Base-by-base conservation (phyloP, 176 grass and related monocot genomes). In the Saccharum spontaneum region DNA sequence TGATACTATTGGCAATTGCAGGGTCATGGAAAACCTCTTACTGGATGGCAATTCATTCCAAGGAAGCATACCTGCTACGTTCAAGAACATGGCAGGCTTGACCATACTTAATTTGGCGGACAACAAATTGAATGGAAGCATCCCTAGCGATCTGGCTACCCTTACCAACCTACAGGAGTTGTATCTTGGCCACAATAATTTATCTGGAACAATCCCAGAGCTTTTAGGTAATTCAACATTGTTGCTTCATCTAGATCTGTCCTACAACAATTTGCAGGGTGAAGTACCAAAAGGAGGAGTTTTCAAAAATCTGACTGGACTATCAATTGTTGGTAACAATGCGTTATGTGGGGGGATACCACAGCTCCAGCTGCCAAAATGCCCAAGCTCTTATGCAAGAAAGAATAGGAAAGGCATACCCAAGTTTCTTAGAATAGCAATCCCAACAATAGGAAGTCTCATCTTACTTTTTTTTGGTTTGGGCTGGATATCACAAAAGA, bases 211-310 rank as follows among this genome's bases (percentile, higher is more conserved):
- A 33, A 79, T 89, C 12, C 87, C 87, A 10, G 64, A 15, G 8
- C 14, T 37, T 13, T 37, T 87, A 40, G 57, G 37, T 3, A 57
- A 75, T 30, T 67, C 37, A 75, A 63, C 22, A 9, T 37, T 39
- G 11, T 10, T 82, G 13, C 16, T 11, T 15, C 23, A 2, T 2
- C 40, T 91, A 7, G 77, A 90, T 72, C 55, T 83, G 18, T 86
- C 79, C 14, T 90, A 62, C 73, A 83, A 90, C 43, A 46, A 83
- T 45, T 79, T 89, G 30, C 76, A 71, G 0, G 87, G 87, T 13
- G 20, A 79, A 63, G 45, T 89, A 17, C 87, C 87, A 20, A 75
- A 36, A 77, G 5, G 23, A 7, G 76, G 88, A 16, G 8, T 89
- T 55, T 89, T 89, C 71, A 40, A 37, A 68, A 89, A 89, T 79